phyloP scores from a whole-genome alignment of 495 filamentous ascomycete genomes.

The Geopyxis carbonaria region DNA sequence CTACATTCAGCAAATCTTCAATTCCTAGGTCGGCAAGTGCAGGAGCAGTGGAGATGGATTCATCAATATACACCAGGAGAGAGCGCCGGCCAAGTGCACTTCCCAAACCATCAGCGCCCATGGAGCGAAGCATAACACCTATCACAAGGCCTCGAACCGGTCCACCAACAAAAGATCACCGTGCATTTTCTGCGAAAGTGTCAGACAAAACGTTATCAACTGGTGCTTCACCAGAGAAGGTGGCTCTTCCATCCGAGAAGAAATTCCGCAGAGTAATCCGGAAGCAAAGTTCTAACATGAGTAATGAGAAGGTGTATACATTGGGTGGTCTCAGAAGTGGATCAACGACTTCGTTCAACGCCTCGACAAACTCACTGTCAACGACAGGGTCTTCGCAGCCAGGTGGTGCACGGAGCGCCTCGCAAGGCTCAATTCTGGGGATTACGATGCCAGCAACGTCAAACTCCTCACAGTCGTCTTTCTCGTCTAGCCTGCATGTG shows the following conservation, averaged over 20 bases:
- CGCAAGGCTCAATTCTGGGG: slow-evolving; percentile 21
- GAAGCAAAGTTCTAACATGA: neutral
- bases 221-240: slow-evolving; percentile 1
- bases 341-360: slow-evolving; percentile 19
- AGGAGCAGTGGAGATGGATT: neutral
- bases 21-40: slow-evolving; percentile 1
- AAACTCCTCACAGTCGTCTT: slow-evolving; percentile 6
- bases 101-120: slow-evolving; percentile 1
- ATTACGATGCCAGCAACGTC: slow-evolving; percentile 21
- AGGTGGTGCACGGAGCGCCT: slow-evolving; percentile 17
- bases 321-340: slow-evolving; percentile 15
- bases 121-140: slow-evolving; percentile 1
- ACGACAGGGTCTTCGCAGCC: slow-evolving; percentile 17
- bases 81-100: slow-evolving; percentile 2
- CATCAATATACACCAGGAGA: slow-evolving; percentile 4
- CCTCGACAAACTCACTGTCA: slow-evolving; percentile 16
- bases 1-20: neutral
- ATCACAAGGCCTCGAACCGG: slow-evolving; percentile 5
- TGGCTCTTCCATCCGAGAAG: slow-evolving; percentile 1
- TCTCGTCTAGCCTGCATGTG: slow-evolving; percentile 8
- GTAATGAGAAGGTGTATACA: slow-evolving; percentile 4
- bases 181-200: neutral
- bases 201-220: slow-evolving; percentile 1
- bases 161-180: slow-evolving; percentile 5
- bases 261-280: neutral